Conservation (phyloP, 208 protist species). For the Phytomonas sp. region DNA sequence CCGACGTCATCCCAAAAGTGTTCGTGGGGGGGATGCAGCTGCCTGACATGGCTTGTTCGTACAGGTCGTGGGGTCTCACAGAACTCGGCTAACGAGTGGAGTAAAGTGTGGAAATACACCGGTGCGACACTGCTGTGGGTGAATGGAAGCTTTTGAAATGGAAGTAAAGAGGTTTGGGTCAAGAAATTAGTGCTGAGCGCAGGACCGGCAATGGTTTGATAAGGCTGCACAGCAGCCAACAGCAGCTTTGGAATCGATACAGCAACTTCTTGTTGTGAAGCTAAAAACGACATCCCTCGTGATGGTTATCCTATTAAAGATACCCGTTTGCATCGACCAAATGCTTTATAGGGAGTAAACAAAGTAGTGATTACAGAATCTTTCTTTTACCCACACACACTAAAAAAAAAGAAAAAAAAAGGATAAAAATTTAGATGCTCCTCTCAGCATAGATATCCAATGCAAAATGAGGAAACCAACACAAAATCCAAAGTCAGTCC, state of each 20-base stretch:
- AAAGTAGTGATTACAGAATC: not conserved
- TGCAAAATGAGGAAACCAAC: not conserved
- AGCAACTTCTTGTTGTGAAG: slow-evolving; percentile 18
- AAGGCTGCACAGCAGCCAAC: slow-evolving; percentile 69
- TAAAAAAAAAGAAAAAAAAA: not conserved
- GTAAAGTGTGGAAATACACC: slow-evolving; percentile 69
- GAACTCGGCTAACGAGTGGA: slow-evolving; percentile 75
- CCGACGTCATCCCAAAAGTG: slow-evolving; percentile 71
- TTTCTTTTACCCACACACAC: too few relatives aligned
- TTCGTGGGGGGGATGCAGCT: slow-evolving; percentile 37
- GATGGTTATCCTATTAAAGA: not conserved
- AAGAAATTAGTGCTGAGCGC: slow-evolving; percentile 65
- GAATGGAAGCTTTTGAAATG: slow-evolving; percentile 60
- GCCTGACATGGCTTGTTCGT: slow-evolving; percentile 30
- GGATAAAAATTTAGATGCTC: not conserved
- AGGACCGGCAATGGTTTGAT: slow-evolving; percentile 70
- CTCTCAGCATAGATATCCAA: not conserved
- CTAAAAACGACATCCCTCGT: slow-evolving; percentile 13
- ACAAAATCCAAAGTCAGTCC: not conserved
- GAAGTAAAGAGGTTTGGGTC: slow-evolving; percentile 39
- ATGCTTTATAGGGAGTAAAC: not conserved
- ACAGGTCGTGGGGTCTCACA: slow-evolving; percentile 52
- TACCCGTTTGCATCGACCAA: not conserved
- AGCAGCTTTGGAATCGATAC: slow-evolving; percentile 55
- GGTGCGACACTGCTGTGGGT: slow-evolving; percentile 27